phyloP scores from a whole-genome alignment of 371 early-diverging fungal species.

The Cokeromyces recurvatus region DNA sequence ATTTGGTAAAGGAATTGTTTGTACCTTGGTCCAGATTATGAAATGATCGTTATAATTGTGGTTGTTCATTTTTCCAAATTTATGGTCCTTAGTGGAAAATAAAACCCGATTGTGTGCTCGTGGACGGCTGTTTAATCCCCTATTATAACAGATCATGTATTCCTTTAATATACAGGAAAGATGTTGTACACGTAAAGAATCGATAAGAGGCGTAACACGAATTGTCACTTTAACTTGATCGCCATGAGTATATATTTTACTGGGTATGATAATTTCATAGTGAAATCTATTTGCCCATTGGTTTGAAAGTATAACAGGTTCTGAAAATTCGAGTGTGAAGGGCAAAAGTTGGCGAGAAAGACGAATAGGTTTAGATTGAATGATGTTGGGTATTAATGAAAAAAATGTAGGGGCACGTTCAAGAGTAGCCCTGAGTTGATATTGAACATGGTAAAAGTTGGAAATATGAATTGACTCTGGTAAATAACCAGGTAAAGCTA shows the following conservation, averaged over 20 bases:
- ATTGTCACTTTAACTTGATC: slow-evolving; percentile 35
- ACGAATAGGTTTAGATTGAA: slow-evolving; percentile 12
- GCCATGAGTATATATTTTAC: slow-evolving; percentile 31
- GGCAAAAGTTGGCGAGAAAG: slow-evolving; percentile 25
- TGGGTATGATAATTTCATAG: slow-evolving; percentile 40
- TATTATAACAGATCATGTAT: slow-evolving; percentile 34
- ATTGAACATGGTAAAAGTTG: slow-evolving; percentile 31
- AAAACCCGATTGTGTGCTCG: slow-evolving; percentile 32
- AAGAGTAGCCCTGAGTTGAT: slow-evolving; percentile 33
- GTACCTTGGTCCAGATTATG: slow-evolving; percentile 27
- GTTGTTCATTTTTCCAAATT: slow-evolving; percentile 12
- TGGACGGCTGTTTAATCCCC: slow-evolving; percentile 20
- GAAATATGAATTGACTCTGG: slow-evolving; percentile 37
- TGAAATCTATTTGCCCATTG: slow-evolving; percentile 39
- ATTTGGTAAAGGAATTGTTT: slow-evolving; percentile 20
- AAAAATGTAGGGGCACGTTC: slow-evolving; percentile 32
- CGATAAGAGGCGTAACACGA: slow-evolving; percentile 28
- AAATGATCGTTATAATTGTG: slow-evolving; percentile 3
- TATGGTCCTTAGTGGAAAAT: slow-evolving; percentile 18
- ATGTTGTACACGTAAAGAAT: slow-evolving; percentile 22
- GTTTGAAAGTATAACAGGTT: slow-evolving; percentile 30
- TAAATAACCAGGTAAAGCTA: slow-evolving; percentile 31
- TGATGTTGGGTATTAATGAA: slow-evolving; percentile 24
- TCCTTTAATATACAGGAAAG: slow-evolving; percentile 37
- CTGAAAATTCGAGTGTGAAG: slow-evolving; percentile 23